These are phyloP conservation scores for Mycena rebaudengoi DNA, from an alignment of 768 basidiomycete species.

Conservation along the genomic window DNA sequence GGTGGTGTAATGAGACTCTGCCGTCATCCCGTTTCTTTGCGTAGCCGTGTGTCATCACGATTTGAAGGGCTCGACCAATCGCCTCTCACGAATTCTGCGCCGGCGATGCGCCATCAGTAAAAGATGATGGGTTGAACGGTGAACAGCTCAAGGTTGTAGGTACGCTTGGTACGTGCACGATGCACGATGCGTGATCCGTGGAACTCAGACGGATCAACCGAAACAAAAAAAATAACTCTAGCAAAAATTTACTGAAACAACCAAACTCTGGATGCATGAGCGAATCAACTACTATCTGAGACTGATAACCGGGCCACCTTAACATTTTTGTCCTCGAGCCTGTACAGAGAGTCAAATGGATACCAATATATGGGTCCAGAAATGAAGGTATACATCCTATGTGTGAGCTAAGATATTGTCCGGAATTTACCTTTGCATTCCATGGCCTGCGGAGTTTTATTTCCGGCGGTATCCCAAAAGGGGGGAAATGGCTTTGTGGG, in stretches of 20 bases:
- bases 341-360: not conserved
- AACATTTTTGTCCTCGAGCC: not conserved
- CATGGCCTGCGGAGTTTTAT: not conserved
- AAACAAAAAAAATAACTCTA: too few relatives aligned
- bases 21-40: not conserved
- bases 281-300: not conserved
- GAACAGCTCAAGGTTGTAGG: too few relatives aligned
- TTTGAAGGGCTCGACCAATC: not conserved
- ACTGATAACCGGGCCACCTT: not conserved
- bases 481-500: not conserved
- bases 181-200: too few relatives aligned
- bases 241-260: too few relatives aligned
- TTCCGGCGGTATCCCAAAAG: constrained; percentile 1
- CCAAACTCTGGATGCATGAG: too few relatives aligned
- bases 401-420: not conserved
- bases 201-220: too few relatives aligned
- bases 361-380: not conserved
- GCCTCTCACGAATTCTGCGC: not conserved
- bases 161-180: too few relatives aligned
- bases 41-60: constrained; percentile 1
- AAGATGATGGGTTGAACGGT: not conserved
- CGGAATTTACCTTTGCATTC: not conserved
- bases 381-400: constrained; percentile 3
- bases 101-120: not conserved
- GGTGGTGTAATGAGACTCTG: constrained; percentile 3